These are phyloP conservation scores for Cunninghamia lanceolata DNA, from an alignment of 75 land plant species.

Conservation along the genomic window DNA sequence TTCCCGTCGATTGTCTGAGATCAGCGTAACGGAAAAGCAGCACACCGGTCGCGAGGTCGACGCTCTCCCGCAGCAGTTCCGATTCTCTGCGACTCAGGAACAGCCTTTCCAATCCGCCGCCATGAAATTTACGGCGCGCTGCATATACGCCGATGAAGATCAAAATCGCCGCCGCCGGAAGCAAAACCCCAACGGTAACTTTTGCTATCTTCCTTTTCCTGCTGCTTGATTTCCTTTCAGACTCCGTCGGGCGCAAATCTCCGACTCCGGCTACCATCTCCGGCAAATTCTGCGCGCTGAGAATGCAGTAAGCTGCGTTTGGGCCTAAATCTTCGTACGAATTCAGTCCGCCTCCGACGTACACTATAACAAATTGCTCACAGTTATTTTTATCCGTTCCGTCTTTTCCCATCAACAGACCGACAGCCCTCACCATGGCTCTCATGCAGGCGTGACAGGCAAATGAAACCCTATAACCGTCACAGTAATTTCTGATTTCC, in stretches of 20 bases:
- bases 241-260: not conserved
- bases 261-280: not conserved
- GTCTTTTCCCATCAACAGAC: not conserved
- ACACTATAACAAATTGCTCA: not conserved
- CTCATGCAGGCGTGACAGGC: not conserved
- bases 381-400: not conserved
- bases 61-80: not conserved
- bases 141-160: not conserved
- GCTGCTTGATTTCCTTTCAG: not conserved
- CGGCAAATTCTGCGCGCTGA: not conserved
- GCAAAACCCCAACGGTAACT: not conserved
- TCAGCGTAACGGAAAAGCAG: not conserved
- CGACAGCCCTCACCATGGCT: not conserved
- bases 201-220: not conserved
- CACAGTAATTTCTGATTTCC: not conserved
- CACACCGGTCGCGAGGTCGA: not conserved
- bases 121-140: not conserved
- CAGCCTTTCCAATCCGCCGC: not conserved
- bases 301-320: not conserved
- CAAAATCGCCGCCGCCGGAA: not conserved
- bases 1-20: slow-evolving; percentile 8
- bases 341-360: not conserved
- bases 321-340: not conserved
- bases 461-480: not conserved
- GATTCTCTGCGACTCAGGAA: not conserved